Conservation (phyloP, 2,329 filamentous ascomycete genomes). For the Scytalidium lignicola region DNA sequence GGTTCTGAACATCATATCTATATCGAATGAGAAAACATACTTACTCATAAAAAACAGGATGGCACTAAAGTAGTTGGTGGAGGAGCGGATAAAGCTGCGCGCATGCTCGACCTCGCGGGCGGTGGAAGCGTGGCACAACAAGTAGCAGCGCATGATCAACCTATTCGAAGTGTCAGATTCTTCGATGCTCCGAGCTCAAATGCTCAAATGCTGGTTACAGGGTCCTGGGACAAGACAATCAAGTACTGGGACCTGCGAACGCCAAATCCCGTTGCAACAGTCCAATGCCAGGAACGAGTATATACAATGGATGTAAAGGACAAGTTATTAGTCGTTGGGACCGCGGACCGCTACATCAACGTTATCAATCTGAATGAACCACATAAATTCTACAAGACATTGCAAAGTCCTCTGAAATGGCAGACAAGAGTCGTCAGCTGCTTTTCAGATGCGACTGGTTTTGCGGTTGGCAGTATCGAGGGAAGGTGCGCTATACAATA, state of each 20-base stretch:
- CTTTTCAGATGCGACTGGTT: constrained; percentile 86
- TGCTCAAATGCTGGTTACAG: constrained; percentile 81
- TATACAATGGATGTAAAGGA: constrained; percentile 91
- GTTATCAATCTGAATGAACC: constrained; percentile 88
- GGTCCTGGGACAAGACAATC: constrained; percentile 86
- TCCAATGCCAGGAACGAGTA: constrained; percentile 69
- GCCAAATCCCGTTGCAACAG: constrained; percentile 57
- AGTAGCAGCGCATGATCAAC: constrained; percentile 79
- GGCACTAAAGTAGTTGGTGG: constrained; percentile 82
- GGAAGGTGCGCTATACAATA: constrained; percentile 98
- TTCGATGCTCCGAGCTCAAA: constrained; percentile 60
- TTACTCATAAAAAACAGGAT: constrained; percentile 52
- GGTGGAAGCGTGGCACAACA: constrained; percentile 57
- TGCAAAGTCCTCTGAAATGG: constrained; percentile 96
- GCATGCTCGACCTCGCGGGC: constrained; percentile 75
- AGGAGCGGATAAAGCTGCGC: constrained; percentile 86
- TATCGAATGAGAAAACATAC: constrained; percentile 4
- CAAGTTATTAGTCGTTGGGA: constrained; percentile 84
- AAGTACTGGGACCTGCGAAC: constrained; percentile 82
- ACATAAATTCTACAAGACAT: constrained; percentile 88
- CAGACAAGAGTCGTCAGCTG: constrained; percentile 94
- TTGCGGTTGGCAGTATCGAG: constrained; percentile 94
- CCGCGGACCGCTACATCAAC: constrained; percentile 93
- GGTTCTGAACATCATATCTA: constrained; percentile 22
- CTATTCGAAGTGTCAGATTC: constrained; percentile 73